Evolutionary conservation across 2,329 filamentous ascomycete species (phyloP).

Genomic region (Xenosphaeropsis pyriputrescens): DNA sequence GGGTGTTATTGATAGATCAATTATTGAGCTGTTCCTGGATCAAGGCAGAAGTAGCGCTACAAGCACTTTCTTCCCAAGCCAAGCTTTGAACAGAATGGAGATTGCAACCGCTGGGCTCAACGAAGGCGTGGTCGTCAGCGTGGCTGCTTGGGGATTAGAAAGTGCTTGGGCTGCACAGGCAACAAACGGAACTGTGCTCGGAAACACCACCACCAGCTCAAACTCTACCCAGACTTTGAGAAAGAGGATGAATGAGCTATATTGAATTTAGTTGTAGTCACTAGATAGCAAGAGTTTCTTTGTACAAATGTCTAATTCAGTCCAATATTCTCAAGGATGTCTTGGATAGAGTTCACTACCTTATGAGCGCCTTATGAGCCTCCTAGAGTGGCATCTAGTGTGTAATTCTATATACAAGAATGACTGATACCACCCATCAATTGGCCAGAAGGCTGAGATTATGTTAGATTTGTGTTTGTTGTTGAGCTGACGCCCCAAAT

Average conservation of each 20-base stretch:
- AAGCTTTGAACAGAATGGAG: neutral
- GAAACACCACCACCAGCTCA: neutral
- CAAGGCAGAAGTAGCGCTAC: constrained; percentile 31
- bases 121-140: neutral
- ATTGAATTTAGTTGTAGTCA: too few relatives aligned
- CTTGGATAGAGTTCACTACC: too few relatives aligned
- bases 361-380: too few relatives aligned
- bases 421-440: too few relatives aligned
- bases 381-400: too few relatives aligned
- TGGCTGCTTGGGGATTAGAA: neutral
- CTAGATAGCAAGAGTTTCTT: too few relatives aligned
- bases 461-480: too few relatives aligned
- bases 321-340: too few relatives aligned
- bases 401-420: too few relatives aligned
- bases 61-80: constrained; percentile 29
- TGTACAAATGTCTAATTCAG: too few relatives aligned
- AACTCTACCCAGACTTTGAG: neutral
- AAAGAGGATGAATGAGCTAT: neutral
- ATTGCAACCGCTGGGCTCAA: neutral
- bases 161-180: neutral
- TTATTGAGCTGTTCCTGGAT: constrained; percentile 38
- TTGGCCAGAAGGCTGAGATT: too few relatives aligned
- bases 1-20: constrained; percentile 32
- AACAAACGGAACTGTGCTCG: neutral
- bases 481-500: too few relatives aligned